Percentiles rank a stretch among this genome's conserved stretches.
Evolutionary conservation across 2,329 filamentous ascomycete species (phyloP).

Genomic region (Aspergillus sojae): DNA sequence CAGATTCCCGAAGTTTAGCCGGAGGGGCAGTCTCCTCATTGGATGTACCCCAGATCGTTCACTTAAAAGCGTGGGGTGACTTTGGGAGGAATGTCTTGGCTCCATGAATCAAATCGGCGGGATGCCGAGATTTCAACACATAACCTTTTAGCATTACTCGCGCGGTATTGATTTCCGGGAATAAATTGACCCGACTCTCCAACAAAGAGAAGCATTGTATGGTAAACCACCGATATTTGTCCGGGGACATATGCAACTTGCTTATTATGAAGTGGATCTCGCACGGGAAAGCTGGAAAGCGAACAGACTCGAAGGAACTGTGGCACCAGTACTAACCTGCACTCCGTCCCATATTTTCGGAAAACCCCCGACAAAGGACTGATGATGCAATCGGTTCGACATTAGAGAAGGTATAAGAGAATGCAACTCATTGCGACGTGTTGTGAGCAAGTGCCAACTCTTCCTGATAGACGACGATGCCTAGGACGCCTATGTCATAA

Average conservation of each 20-base stretch:
- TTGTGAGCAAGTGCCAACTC: too few relatives aligned
- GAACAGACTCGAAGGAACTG: background rate
- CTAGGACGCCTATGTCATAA: too few relatives aligned
- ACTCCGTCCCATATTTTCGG: too few relatives aligned
- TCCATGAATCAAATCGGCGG: background rate
- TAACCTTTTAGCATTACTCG: background rate
- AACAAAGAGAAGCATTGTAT: background rate
- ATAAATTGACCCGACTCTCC: background rate
- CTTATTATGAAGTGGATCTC: background rate
- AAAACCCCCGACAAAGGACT: background rate
- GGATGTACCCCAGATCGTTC: background rate
- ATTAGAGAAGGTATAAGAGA: background rate
- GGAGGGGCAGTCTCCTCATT: background rate
- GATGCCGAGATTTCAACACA: background rate
- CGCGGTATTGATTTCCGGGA: background rate
- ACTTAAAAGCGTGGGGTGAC: background rate
- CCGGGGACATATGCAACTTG: background rate
- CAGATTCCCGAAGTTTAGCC: background rate
- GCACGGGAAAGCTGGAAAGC: background rate
- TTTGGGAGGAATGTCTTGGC: background rate
- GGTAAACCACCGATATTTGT: background rate
- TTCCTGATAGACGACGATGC: too few relatives aligned
- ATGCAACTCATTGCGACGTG: background rate
- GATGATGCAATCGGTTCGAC: background rate
- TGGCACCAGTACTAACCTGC: background rate